A percentile compares a stretch with the other conserved stretches of the same genome.
These are phyloP conservation scores for Dimocarpus longan DNA, from an alignment of 345 rosid species.

Conservation along the genomic window DNA sequence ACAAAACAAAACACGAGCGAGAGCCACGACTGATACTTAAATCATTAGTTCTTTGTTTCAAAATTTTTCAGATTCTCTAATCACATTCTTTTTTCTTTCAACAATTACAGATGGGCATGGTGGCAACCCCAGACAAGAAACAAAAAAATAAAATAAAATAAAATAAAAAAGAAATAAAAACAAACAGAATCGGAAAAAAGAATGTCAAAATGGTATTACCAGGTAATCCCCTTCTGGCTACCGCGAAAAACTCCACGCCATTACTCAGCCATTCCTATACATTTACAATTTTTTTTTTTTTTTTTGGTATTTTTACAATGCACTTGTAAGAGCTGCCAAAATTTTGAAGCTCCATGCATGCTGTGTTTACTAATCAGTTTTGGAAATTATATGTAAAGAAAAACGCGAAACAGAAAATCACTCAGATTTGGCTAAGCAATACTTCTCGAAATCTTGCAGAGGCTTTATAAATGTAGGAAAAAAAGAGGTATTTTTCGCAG, in stretches of 20 bases:
- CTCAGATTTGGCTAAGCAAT: slow-evolving; percentile 12
- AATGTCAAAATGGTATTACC: background rate
- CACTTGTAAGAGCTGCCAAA: slow-evolving; percentile 34
- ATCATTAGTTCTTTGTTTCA: slow-evolving; percentile 1
- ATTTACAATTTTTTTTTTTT: slow-evolving; percentile 7
- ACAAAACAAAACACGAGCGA: background rate
- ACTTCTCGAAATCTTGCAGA: slow-evolving; percentile 13
- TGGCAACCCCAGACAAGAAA: background rate
- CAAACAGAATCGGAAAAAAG: background rate
- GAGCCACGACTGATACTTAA: background rate
- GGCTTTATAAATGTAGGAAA: slow-evolving; percentile 10
- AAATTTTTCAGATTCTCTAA: slow-evolving; percentile 10
- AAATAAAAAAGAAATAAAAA: slow-evolving; percentile 1
- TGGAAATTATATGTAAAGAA: background rate
- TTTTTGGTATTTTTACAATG: background rate
- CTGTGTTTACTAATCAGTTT: slow-evolving; percentile 19
- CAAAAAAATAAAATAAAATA: background rate
- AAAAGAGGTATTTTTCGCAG: background rate
- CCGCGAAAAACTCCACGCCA: slow-evolving; percentile 9
- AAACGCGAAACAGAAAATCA: slow-evolving; percentile 19
- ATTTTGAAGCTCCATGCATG: slow-evolving; percentile 44
- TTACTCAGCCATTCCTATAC: slow-evolving; percentile 28
- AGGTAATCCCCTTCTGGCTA: slow-evolving; percentile 21
- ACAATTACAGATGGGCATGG: slow-evolving; percentile 1
- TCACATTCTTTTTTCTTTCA: slow-evolving; percentile 10